Evolutionary conservation across 768 basidiomycete genomes (phyloP), one percentile per base, ranked within the genome.

Genomic region (Tylopilus sp.): DNA sequence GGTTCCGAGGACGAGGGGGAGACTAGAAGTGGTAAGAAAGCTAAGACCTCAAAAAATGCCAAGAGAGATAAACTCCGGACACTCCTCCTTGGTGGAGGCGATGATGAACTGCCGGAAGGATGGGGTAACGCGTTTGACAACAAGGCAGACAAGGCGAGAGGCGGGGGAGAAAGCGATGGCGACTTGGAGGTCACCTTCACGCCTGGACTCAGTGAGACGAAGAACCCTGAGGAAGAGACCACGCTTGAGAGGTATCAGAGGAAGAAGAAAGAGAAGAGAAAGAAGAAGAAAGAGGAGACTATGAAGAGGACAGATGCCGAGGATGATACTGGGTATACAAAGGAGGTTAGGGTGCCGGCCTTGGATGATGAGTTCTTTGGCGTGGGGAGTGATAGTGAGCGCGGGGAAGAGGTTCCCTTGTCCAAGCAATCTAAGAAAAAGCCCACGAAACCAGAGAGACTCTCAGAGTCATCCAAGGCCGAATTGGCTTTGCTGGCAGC

Each of bases 171-270:
- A 4, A 47, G 71, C 40, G 84, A 86, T 59, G 79, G 85, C 10
- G 92, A 94, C 52, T 89, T 99, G 89, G 87, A 98, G 72, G 88
- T 99, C 63, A 98, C 96, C 1, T 98, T 99, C 69, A 85, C 82
- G 16, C 92, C 97, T 3, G 96, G 86, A 6, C 73, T 98, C 34
- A 84, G 77, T 52, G 81, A 76, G 45, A 66, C 70, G 56, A 79
- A 76, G 59, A 74, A 68, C 19, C 75, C 74, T 16, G 77, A 78
- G 47, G 81, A 90, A n/a, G 87, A 96, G 74, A 98, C 89, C 6
- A 90, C 92, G 2, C 71, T 98, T 30, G 92, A 95, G 64, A 84
- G 74, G 63, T 99, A 99, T 70, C 86, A 90, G 69, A 76, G 88
- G 57, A 94, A 94, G 72, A 83, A 88, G 79, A 86, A 80, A 70